Conservation (phyloP, 345 rosid species). For the Populus alba region DNA sequence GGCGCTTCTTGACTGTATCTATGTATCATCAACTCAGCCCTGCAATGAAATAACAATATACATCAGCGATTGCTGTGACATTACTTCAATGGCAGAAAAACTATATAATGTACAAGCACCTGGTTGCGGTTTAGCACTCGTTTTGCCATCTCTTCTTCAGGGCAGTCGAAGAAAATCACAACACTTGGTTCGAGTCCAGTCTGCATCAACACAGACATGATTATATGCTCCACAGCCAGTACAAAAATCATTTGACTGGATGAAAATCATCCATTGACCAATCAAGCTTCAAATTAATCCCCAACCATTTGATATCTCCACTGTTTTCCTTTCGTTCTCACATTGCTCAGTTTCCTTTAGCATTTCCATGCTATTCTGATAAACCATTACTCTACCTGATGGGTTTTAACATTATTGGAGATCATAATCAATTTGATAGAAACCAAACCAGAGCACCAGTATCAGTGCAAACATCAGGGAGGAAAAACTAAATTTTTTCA, state of each 20-base stretch:
- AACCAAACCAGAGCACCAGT: background rate
- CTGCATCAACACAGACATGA: slow-evolving; percentile 17
- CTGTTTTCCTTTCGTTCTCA: background rate
- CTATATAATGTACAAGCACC: slow-evolving; percentile 11
- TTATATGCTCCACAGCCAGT: background rate
- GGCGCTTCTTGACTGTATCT: slow-evolving; percentile 28
- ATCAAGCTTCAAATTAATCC: background rate
- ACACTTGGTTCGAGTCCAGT: slow-evolving; percentile 29
- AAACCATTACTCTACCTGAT: background rate
- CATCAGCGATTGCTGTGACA: background rate
- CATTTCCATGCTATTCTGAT: background rate
- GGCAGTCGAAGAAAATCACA: slow-evolving; percentile 29
- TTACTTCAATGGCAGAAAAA: background rate
- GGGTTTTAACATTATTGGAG: background rate
- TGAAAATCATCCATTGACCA: background rate
- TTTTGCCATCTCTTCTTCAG: slow-evolving; percentile 34
- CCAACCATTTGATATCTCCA: background rate
- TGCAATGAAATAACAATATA: slow-evolving; percentile 7
- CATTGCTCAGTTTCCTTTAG: background rate
- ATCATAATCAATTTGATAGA: background rate
- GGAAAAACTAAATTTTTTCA: background rate
- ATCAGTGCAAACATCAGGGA: background rate
- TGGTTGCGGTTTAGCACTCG: slow-evolving; percentile 31
- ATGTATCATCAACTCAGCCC: slow-evolving; percentile 31
- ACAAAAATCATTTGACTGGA: background rate